These are phyloP conservation scores for Fusarium secorum DNA, from an alignment of 2,329 filamentous ascomycete genomes.

Conservation along the genomic window DNA sequence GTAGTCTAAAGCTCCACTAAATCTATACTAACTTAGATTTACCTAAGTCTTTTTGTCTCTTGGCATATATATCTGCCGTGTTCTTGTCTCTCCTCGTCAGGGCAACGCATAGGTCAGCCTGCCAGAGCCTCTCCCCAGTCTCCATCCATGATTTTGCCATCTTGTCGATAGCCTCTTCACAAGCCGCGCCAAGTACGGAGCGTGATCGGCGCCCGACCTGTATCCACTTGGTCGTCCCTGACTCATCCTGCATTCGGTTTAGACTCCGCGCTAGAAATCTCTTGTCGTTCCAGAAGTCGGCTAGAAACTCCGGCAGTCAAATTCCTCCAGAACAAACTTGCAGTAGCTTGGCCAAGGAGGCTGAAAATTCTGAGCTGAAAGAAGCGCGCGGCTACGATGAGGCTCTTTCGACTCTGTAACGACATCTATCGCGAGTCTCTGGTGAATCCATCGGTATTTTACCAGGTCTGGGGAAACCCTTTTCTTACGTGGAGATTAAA, in stretches of 20 bases:
- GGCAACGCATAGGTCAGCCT: no score
- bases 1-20: not conserved
- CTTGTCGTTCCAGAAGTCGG: constrained; percentile 13
- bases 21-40: not conserved
- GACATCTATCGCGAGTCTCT: not conserved
- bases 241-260: not conserved
- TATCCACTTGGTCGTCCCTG: not conserved
- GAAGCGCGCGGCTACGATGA: constrained; percentile 4
- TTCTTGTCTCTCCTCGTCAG: no score
- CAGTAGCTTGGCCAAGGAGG: constrained; percentile 2
- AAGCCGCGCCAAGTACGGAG: not conserved
- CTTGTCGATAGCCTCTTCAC: not conserved
- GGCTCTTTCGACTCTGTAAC: not conserved
- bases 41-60: not conserved
- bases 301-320: not conserved
- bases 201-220: constrained; percentile 4
- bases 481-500: not conserved
- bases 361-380: constrained; percentile 1
- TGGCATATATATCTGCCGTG: no score
- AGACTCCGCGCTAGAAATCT: constrained; percentile 11
- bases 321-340: not conserved
- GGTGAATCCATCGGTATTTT: no score
- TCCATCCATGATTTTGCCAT: no score
- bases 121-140: no score
- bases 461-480: constrained; percentile 1